These are phyloP conservation scores for Spatholobus suberectus DNA, from an alignment of 306 rosid species.

Conservation along the genomic window DNA sequence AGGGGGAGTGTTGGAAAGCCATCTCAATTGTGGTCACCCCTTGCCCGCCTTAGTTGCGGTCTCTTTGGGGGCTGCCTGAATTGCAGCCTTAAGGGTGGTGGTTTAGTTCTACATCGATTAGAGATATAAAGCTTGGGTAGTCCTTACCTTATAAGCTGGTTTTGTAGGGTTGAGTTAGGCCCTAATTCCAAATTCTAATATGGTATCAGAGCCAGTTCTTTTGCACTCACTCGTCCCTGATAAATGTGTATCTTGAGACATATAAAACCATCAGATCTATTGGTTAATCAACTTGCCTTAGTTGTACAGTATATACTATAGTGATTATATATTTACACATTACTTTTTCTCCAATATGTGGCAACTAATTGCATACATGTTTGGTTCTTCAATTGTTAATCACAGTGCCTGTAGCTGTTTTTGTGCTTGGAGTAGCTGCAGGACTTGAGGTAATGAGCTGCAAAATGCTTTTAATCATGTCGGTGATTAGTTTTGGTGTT, in stretches of 20 bases:
- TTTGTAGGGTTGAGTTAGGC: too few relatives aligned
- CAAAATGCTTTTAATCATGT: slow-evolving; percentile 96
- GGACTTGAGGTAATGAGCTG: slow-evolving; percentile 96
- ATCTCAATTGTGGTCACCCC: too few relatives aligned
- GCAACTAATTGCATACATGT: slow-evolving; percentile 29
- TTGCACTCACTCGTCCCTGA: too few relatives aligned
- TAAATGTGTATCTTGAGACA: slow-evolving; percentile 20
- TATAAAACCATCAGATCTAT: slow-evolving; percentile 15
- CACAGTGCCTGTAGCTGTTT: slow-evolving; percentile 99
- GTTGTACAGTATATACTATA: neutral
- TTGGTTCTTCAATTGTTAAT: slow-evolving; percentile 37
- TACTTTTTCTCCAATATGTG: slow-evolving; percentile 21
- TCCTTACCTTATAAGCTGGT: too few relatives aligned
- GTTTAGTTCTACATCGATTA: too few relatives aligned
- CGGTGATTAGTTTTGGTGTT: slow-evolving; percentile 95
- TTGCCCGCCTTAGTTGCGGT: too few relatives aligned
- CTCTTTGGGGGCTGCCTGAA: too few relatives aligned
- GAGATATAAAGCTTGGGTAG: too few relatives aligned
- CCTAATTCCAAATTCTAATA: too few relatives aligned
- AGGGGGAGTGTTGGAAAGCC: too few relatives aligned
- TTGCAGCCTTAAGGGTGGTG: too few relatives aligned
- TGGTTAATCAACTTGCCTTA: slow-evolving; percentile 37
- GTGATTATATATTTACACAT: slow-evolving; percentile 22
- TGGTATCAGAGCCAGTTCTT: too few relatives aligned
- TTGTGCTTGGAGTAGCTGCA: slow-evolving; percentile 90